Conservation (phyloP, 345 rosid genomes). For the Hirschfeldia incana region DNA sequence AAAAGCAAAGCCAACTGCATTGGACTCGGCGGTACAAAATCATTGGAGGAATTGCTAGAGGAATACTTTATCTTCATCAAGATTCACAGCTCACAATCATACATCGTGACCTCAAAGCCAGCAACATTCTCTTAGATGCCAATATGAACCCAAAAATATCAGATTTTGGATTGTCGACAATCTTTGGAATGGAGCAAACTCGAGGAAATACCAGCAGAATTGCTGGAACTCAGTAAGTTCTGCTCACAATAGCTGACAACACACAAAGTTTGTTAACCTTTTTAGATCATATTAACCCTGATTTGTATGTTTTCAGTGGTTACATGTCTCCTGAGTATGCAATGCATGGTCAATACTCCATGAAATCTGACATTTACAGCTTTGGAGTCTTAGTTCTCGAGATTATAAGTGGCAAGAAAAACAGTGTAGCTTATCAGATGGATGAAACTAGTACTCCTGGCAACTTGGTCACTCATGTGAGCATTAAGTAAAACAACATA, state of each 20-base stretch:
- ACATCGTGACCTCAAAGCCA: constrained; percentile 40
- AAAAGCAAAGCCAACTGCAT: constrained; percentile 26
- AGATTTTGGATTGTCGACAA: constrained; percentile 38
- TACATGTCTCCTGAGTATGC: not conserved
- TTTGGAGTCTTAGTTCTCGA: not conserved
- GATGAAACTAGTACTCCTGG: not conserved
- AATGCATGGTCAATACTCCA: not conserved
- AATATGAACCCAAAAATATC: constrained; percentile 39
- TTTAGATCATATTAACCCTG: not conserved
- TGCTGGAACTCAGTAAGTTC: constrained; percentile 37
- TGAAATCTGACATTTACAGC: not conserved
- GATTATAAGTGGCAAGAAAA: not conserved
- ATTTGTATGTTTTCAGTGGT: constrained; percentile 24
- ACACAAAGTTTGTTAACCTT: not conserved
- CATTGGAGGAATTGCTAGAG: constrained; percentile 38
- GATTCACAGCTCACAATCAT: constrained; percentile 40
- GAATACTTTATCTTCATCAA: constrained; percentile 39
- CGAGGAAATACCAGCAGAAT: constrained; percentile 33
- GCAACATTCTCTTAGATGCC: constrained; percentile 34
- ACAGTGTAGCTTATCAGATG: not conserved
- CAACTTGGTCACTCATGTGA: constrained; percentile 11
- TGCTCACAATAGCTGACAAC: not conserved
- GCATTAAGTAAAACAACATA: not conserved
- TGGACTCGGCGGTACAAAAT: constrained; percentile 32
- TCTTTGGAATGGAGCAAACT: constrained; percentile 32